Evolutionary conservation across 768 basidiomycete species (phyloP), one percentile per base, ranked within the genome.

Genomic region (Rhodotorula taiwanensis): DNA sequence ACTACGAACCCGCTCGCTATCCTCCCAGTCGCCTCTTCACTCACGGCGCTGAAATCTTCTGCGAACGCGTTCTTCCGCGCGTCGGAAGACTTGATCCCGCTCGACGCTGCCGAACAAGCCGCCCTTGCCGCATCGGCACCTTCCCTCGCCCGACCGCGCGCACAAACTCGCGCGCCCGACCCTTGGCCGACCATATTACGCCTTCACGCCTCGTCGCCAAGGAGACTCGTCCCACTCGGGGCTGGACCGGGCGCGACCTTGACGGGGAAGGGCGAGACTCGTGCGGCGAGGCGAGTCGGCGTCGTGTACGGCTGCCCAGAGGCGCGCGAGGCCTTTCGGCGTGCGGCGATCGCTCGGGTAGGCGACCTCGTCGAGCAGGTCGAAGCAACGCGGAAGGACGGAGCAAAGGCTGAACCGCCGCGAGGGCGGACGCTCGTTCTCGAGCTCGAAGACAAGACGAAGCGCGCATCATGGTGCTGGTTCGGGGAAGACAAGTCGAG

Each of bases 1-100:
- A 1, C 31, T 10, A 4, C 10, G 16, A 59, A 58, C 63, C 34
- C 59, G 20, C 52, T 62, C 57, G 60, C 66, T 2, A 30, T 30
- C 25, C 52, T 69, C 21, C 55, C 59, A 4, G 55, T 64, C 49
- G 67, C 67, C 10, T 25, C 43, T 31, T 61, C 62, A 0, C 67
- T 69, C 43, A 28, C n/a, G 43, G 36, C 60, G 6, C 55, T 69
- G 53, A 51, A 57, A 21, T 43, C 31, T 27, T 62, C 58, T 39
- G 64, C 68, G 2, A 25, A 48, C 6, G 53, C 58, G 2, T 69
- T 69, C 58, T 62, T 69, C 53, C 2, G 10, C 49, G 68, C 68
- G 16, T 60, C 60, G 7, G 68, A 59, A 18, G 53, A 55, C n/a
- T 51, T 66, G 16, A 44, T 60, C 36, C 60, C 64, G 18, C 57